phyloP scores from a whole-genome alignment of 768 basidiomycete species.

The Leccinum broughii region DNA sequence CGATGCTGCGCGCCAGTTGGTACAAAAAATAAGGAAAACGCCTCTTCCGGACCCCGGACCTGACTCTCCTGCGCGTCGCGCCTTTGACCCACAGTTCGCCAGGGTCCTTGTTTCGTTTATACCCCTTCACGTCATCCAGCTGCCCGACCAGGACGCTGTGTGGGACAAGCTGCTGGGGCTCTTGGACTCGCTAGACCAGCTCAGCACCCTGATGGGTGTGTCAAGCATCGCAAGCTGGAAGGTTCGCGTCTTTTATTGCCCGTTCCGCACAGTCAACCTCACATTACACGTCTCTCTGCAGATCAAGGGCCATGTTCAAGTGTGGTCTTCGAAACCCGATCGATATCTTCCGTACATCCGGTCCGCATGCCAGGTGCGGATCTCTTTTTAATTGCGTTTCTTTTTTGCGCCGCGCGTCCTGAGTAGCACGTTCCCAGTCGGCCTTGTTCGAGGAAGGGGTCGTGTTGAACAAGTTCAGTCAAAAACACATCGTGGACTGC shows the following conservation, averaged over 20 bases:
- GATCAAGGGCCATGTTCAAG: constrained; percentile 52
- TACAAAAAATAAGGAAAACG: constrained; percentile 19
- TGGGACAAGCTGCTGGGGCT: constrained; percentile 53
- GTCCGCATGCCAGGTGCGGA: constrained; percentile 59
- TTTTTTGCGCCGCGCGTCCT: not conserved
- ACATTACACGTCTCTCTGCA: constrained; percentile 11
- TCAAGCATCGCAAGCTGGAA: constrained; percentile 60
- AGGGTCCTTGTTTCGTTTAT: constrained; percentile 67
- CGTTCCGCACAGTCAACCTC: not conserved
- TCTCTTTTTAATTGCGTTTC: not conserved
- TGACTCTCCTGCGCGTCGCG: constrained; percentile 49
- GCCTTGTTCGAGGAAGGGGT: constrained; percentile 56
- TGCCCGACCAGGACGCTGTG: constrained; percentile 48
- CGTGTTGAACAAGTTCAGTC: constrained; percentile 51
- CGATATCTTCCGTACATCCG: constrained; percentile 57
- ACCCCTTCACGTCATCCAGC: constrained; percentile 60
- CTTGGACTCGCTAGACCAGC: constrained; percentile 58
- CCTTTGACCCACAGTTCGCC: constrained; percentile 67
- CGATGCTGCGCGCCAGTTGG: constrained; percentile 17
- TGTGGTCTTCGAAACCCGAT: constrained; percentile 45
- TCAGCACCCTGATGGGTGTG: constrained; percentile 45
- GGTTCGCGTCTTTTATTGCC: constrained; percentile 35
- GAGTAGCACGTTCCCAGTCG: constrained; percentile 40
- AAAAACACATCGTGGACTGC: constrained; percentile 57
- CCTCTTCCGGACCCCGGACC: constrained; percentile 39